Base-by-base conservation (phyloP, 2,329 filamentous ascomycete species). In the Penicillium aurantiogriseum region DNA sequence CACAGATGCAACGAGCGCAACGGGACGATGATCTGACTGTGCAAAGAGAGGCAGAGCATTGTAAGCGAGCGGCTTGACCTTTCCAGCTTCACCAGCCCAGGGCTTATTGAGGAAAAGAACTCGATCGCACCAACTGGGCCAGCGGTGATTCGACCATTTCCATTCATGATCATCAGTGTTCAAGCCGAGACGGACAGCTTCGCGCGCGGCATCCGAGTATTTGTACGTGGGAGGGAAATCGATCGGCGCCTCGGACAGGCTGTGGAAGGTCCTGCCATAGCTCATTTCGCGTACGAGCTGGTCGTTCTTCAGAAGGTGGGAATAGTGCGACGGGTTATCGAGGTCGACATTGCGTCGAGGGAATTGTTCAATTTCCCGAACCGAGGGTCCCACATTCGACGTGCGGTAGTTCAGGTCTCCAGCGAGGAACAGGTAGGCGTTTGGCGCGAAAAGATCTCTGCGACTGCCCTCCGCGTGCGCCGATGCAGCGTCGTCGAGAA, bases 351-450 rank as follows among this genome's bases (percentile, higher is more conserved):
- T 67, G 69, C 81, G 78, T 72, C 88, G 74, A 66, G 94, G 84
- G 83, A 91, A 90, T 4, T 73, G 74, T 6, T 77, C 49, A 67
- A 79, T 70, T 50, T 90, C 86, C 2, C 80, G 76, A 0, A 83
- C 78, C 0, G 80, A 77, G 0, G 92, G 92, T 0, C 82, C 78
- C 0, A 80, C 82, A 60, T 86, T 83, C 8, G 87, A 85, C 19
- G 93, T 95, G 64, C 94, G 89, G 76, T 99, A 99, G 79, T 99
- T 99, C 59, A 99, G 83, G 73, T 99, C 94, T 25, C 94, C 94
- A 0, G 88, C 89, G 46, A 97, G 81, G 72, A 97, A 96, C 1
- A 97, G 80, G 71, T 96, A 87, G 4, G 87, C 87, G 4, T 82
- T 83, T 1, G 90, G 85, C 49, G 84, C 85, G 78, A 92, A 97